phyloP scores from a whole-genome alignment of 2,329 filamentous ascomycete species.

The Juglanconis sp. region DNA sequence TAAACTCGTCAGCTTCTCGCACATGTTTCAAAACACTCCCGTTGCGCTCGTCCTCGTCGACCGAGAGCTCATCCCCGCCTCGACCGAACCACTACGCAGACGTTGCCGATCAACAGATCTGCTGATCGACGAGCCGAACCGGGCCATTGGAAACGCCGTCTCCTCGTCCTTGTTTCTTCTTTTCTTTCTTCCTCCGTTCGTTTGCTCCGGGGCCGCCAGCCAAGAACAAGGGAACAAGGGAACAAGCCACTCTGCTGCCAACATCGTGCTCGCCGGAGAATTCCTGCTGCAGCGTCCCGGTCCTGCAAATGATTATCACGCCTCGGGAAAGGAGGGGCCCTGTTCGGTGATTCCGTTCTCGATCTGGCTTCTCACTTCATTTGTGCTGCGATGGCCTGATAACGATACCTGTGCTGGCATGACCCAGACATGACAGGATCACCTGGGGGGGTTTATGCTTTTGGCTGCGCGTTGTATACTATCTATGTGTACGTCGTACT shows the following conservation, averaged over 20 bases:
- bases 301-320: conserved; percentile 5
- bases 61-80: background rate
- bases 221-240: background rate
- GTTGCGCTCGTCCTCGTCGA: conserved; percentile 4
- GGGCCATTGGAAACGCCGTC: background rate
- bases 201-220: background rate
- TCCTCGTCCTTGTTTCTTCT: too few relatives aligned
- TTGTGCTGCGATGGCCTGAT: background rate
- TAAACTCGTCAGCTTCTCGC: conserved; percentile 5
- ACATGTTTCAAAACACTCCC: conserved; percentile 15
- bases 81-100: background rate
- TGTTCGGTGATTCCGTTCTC: background rate
- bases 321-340: background rate
- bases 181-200: background rate
- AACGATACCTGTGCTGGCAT: background rate
- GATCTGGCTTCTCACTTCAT: background rate
- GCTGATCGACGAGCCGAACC: conserved; percentile 11
- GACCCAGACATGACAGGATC: background rate
- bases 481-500: too few relatives aligned
- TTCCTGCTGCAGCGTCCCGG: conserved; percentile 6
- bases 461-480: too few relatives aligned
- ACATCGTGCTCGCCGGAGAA: background rate
- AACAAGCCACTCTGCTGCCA: background rate
- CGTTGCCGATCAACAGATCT: background rate
- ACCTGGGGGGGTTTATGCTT: background rate